A percentile compares a stretch with the other conserved stretches of the same genome.
phyloP scores from a whole-genome alignment of 164 flowering plant genomes.

The Piper longum region DNA sequence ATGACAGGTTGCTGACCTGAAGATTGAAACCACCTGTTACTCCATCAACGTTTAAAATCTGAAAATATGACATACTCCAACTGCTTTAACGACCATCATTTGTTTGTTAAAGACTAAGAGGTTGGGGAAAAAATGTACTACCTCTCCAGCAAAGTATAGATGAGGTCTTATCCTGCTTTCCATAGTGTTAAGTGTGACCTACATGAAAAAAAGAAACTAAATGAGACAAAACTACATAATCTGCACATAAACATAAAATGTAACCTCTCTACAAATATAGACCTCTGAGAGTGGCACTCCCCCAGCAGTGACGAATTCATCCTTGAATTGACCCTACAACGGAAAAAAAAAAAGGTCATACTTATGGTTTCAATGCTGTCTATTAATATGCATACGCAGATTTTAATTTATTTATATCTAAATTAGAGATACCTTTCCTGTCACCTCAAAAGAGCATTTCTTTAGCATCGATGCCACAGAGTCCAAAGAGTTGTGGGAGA shows the following conservation, averaged over 20 bases:
- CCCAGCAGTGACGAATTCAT: slow-evolving; percentile 97
- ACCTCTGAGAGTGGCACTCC: slow-evolving; percentile 96
- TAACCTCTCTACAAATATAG: slow-evolving; percentile 7
- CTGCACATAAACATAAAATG: neutral
- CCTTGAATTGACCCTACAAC: slow-evolving; percentile 85
- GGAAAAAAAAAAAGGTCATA: neutral
- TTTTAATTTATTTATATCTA: neutral
- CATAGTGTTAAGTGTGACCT: slow-evolving; percentile 78
- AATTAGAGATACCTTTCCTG: slow-evolving; percentile 52
- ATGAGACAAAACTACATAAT: neutral
- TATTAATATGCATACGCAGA: neutral
- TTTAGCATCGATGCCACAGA: slow-evolving; percentile 48
- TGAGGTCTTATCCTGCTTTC: slow-evolving; percentile 55
- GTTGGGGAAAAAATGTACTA: slow-evolving; percentile 27
- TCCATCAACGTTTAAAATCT: slow-evolving; percentile 91
- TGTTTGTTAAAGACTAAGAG: neutral
- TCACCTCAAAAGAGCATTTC: slow-evolving; percentile 52
- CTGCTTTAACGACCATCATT: neutral
- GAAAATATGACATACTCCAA: slow-evolving; percentile 1
- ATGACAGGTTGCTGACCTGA: slow-evolving; percentile 40
- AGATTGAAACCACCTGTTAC: slow-evolving; percentile 99
- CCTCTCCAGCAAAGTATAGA: slow-evolving; percentile 94
- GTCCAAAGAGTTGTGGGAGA: slow-evolving; percentile 43
- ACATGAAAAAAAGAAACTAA: neutral
- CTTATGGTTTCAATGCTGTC: neutral